These are phyloP conservation scores for Noccaea caerulescens DNA, from an alignment of 345 rosid genomes.

Conservation along the genomic window DNA sequence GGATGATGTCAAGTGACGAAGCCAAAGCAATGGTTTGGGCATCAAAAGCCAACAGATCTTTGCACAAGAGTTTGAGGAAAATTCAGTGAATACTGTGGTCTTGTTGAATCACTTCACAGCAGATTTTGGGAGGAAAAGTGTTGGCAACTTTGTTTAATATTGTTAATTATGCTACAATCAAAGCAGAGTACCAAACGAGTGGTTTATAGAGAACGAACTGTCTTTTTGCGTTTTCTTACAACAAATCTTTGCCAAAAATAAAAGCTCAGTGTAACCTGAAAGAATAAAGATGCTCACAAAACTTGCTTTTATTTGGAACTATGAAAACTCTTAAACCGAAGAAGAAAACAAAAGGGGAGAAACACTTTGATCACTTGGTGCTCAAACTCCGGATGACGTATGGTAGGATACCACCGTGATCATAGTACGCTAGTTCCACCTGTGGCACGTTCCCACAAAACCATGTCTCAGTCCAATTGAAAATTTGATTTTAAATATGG, in stretches of 20 bases:
- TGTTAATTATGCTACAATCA: neutral
- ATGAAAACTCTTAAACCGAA: neutral
- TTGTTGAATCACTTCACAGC: slow-evolving; percentile 12
- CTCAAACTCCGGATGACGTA: slow-evolving; percentile 62
- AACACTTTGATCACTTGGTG: slow-evolving; percentile 40
- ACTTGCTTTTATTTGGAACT: slow-evolving; percentile 36
- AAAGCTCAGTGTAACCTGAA: slow-evolving; percentile 16
- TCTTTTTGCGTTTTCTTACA: slow-evolving; percentile 4
- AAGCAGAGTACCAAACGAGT: slow-evolving; percentile 12
- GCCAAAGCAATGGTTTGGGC: slow-evolving; percentile 74
- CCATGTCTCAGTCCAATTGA: slow-evolving; percentile 18
- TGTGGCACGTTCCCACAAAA: slow-evolving; percentile 34
- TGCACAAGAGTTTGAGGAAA: slow-evolving; percentile 42
- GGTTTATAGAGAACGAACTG: slow-evolving; percentile 1
- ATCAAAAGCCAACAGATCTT: slow-evolving; percentile 58
- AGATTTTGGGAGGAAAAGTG: slow-evolving; percentile 14
- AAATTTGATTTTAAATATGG: neutral
- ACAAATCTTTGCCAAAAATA: slow-evolving; percentile 7
- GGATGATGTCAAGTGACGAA: slow-evolving; percentile 56
- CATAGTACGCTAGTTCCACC: slow-evolving; percentile 79
- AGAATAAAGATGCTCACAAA: slow-evolving; percentile 28
- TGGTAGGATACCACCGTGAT: slow-evolving; percentile 83
- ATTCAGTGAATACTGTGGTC: slow-evolving; percentile 8
- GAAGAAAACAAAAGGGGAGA: slow-evolving; percentile 17
- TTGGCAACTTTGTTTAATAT: neutral